phyloP scores from a whole-genome alignment of 2,329 filamentous ascomycete genomes.

The Colletotrichum godetiae region DNA sequence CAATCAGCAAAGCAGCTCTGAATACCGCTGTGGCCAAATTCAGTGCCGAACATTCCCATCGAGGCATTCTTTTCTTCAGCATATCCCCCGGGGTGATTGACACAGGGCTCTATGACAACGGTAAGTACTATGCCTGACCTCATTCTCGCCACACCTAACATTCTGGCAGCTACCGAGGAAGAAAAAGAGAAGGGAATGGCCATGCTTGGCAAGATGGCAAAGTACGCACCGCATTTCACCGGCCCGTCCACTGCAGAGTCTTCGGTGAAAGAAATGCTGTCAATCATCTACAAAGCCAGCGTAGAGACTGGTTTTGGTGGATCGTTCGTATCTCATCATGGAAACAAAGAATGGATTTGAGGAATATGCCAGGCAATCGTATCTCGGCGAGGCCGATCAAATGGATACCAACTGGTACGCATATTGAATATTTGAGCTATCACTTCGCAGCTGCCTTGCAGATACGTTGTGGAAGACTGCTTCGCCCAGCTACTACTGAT shows the following conservation, averaged over 20 bases:
- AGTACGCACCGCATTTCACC: neutral
- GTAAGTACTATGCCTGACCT: constrained; percentile 35
- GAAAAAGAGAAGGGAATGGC: neutral
- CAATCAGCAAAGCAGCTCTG: constrained; percentile 61
- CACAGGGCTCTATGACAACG: constrained; percentile 44
- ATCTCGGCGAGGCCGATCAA: neutral
- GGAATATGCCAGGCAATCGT: neutral
- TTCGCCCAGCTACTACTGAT: neutral
- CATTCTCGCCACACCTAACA: neutral
- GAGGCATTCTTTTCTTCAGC: constrained; percentile 63
- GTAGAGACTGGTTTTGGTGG: neutral
- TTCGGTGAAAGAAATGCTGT: neutral
- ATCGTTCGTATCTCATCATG: neutral
- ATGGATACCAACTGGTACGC: neutral
- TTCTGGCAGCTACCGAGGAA: neutral
- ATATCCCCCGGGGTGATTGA: constrained; percentile 65
- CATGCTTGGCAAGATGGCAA: neutral
- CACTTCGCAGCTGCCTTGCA: neutral
- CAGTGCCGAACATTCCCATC: constrained; percentile 56
- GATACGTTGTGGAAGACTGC: neutral
- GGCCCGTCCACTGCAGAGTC: neutral
- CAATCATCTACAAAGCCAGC: neutral
- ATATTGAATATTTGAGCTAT: neutral
- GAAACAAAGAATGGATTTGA: neutral
- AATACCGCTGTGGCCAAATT: constrained; percentile 67